Percentiles rank a stretch among this genome's conserved stretches.
phyloP scores from a whole-genome alignment of 192 early-diverging fungal genomes.

The Allomyces javanicus region DNA sequence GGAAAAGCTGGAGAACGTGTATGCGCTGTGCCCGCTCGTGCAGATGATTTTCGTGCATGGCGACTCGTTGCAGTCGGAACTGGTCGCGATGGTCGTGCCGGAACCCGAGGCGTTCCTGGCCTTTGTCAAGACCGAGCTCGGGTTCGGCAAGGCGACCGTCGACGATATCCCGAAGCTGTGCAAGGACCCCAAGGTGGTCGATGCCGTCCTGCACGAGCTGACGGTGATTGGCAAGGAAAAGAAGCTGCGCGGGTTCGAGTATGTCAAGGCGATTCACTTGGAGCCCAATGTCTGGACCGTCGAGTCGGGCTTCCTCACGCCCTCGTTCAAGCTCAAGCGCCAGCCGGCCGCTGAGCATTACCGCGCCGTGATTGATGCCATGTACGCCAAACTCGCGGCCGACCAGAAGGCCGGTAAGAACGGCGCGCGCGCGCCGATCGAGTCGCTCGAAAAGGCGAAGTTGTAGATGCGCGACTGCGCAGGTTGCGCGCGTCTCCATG shows the following conservation, averaged over 20 bases:
- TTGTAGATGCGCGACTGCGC: neutral
- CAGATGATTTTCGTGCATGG: slow-evolving; percentile 61
- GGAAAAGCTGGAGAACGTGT: slow-evolving; percentile 62
- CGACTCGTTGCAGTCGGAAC: slow-evolving; percentile 44
- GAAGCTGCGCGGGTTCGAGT: slow-evolving; percentile 47
- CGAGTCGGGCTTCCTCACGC: slow-evolving; percentile 55
- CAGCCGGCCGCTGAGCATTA: slow-evolving; percentile 18
- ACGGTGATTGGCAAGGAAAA: slow-evolving; percentile 28
- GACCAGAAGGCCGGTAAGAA: neutral
- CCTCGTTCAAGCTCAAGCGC: slow-evolving; percentile 45
- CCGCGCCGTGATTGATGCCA: slow-evolving; percentile 24
- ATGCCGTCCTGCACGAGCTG: slow-evolving; percentile 28
- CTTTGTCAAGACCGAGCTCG: slow-evolving; percentile 22
- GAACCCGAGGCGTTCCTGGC: slow-evolving; percentile 31
- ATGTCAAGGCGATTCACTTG: slow-evolving; percentile 43
- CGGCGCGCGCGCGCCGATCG: neutral
- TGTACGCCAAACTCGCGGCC: slow-evolving; percentile 24
- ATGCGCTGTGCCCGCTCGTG: slow-evolving; percentile 33
- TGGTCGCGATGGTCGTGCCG: slow-evolving; percentile 61
- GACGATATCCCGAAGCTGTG: slow-evolving; percentile 33
- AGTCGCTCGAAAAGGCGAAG: neutral
- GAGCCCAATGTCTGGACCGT: slow-evolving; percentile 42
- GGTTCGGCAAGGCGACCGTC: slow-evolving; percentile 8
- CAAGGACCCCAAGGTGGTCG: slow-evolving; percentile 21
- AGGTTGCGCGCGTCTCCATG: too few relatives aligned